These are phyloP conservation scores for Oidium heveae DNA, from an alignment of 2,329 filamentous ascomycete genomes.

Conservation along the genomic window DNA sequence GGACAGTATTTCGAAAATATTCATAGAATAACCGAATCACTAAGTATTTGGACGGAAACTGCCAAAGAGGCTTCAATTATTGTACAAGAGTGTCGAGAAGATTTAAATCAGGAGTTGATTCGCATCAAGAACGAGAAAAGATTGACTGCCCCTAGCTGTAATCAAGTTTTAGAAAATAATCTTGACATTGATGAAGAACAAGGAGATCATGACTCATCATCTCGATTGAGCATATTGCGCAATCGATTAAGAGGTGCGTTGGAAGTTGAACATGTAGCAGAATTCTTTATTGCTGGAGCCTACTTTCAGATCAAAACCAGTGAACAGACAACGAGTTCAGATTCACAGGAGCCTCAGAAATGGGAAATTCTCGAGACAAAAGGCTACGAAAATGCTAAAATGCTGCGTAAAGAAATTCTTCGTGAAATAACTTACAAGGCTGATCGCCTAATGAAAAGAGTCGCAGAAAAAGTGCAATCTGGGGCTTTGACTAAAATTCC, in stretches of 20 bases:
- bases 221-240: constrained; percentile 29
- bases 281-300: constrained; percentile 66
- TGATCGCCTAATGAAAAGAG: constrained; percentile 33
- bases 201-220: constrained; percentile 4
- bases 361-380: constrained; percentile 47
- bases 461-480: constrained; percentile 26
- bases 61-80: constrained; percentile 22
- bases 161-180: constrained; percentile 1
- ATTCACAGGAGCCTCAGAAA: constrained; percentile 37
- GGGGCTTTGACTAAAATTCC: constrained; percentile 38
- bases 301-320: constrained; percentile 65
- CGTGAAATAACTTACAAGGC: constrained; percentile 29
- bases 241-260: constrained; percentile 46
- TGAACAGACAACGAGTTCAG: constrained; percentile 32
- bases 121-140: not conserved
- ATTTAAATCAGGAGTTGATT: constrained; percentile 27
- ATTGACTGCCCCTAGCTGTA: not conserved
- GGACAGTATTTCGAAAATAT: constrained; percentile 65
- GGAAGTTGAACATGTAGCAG: constrained; percentile 56
- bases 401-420: constrained; percentile 56
- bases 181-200: constrained; percentile 13
- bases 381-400: constrained; percentile 56
- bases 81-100: constrained; percentile 37
- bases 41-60: constrained; percentile 41
- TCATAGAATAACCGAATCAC: constrained; percentile 37